These are phyloP conservation scores for Bondarzewia mesenterica DNA, from an alignment of 1,284 basidiomycete species.

Conservation along the genomic window DNA sequence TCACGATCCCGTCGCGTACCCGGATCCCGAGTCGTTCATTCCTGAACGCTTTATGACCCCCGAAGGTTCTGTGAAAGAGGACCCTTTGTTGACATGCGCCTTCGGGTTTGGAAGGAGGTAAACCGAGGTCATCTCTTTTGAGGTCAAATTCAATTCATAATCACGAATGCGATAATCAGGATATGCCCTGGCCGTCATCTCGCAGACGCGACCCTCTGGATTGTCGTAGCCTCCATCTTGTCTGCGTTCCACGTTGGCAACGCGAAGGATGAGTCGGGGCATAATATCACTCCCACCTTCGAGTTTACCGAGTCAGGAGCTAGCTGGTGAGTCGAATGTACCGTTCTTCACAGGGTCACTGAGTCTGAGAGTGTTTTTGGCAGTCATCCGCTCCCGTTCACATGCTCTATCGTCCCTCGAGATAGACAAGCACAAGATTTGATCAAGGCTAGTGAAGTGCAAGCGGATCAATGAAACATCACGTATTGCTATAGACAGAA, in stretches of 20 bases:
- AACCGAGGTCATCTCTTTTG: too few relatives aligned
- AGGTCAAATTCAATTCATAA: background rate
- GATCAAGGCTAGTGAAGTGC: background rate
- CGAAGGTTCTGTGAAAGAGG: slow-evolving; percentile 9
- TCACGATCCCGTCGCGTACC: slow-evolving; percentile 20
- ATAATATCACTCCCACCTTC: background rate
- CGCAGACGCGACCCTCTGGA: slow-evolving; percentile 1
- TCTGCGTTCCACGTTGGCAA: slow-evolving; percentile 3
- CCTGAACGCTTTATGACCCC: slow-evolving; percentile 20
- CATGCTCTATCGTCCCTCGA: background rate
- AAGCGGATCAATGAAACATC: too few relatives aligned
- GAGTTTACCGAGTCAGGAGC: background rate
- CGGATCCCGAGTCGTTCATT: slow-evolving; percentile 17
- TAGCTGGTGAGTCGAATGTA: background rate
- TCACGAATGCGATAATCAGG: background rate
- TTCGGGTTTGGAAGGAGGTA: slow-evolving; percentile 12
- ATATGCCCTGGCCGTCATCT: slow-evolving; percentile 8
- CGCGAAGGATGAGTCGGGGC: background rate
- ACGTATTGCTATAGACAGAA: too few relatives aligned
- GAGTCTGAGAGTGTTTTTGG: too few relatives aligned
- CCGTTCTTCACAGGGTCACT: too few relatives aligned
- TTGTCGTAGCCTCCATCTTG: slow-evolving; percentile 1
- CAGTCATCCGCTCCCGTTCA: background rate
- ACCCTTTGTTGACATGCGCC: slow-evolving; percentile 8
- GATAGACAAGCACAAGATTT: background rate